phyloP scores from a whole-genome alignment of 1,139 yeast species.

The Yamadazyma atlantica region DNA sequence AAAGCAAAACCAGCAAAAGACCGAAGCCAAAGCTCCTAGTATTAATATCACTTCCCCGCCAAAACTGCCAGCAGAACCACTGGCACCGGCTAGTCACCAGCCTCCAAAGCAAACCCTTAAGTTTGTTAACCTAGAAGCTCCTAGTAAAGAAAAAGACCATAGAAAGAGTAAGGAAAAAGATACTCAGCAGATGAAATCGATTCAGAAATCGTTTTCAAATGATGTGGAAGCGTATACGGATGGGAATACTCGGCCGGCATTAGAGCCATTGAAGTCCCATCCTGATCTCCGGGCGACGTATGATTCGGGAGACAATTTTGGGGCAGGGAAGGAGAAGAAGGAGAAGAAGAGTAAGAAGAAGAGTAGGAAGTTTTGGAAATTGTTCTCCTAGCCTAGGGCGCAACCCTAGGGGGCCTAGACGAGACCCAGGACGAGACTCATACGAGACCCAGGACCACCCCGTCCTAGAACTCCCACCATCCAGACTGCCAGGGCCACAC shows the following conservation, averaged over 20 bases:
- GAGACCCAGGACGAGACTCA: too few relatives aligned
- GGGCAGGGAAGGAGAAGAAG: conserved; percentile 18
- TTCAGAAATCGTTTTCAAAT: conserved; percentile 31
- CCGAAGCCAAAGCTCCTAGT: conserved; percentile 7
- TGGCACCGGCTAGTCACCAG: conserved; percentile 9
- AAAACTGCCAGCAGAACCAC: conserved; percentile 4
- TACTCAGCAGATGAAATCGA: conserved; percentile 10
- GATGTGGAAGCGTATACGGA: conserved; percentile 19
- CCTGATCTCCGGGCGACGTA: conserved; percentile 29
- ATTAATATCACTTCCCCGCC: conserved; percentile 12
- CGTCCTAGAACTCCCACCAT: too few relatives aligned
- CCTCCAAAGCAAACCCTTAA: conserved; percentile 21
- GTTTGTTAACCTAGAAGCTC: conserved; percentile 27
- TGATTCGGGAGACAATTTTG: conserved; percentile 4
- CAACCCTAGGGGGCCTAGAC: background rate
- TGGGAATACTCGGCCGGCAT: conserved; percentile 27
- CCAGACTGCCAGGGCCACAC: too few relatives aligned
- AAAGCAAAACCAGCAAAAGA: conserved; percentile 10
- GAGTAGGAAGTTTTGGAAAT: conserved; percentile 33
- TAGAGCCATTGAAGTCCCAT: conserved; percentile 41
- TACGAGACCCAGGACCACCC: too few relatives aligned
- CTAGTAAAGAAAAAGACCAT: conserved; percentile 10
- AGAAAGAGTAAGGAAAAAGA: conserved; percentile 8
- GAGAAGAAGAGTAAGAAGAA: conserved; percentile 27
- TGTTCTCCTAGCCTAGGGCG: conserved; percentile 22